phyloP scores from a whole-genome alignment of 2,329 filamentous ascomycete species.

The Curvularia eragrostidis region DNA sequence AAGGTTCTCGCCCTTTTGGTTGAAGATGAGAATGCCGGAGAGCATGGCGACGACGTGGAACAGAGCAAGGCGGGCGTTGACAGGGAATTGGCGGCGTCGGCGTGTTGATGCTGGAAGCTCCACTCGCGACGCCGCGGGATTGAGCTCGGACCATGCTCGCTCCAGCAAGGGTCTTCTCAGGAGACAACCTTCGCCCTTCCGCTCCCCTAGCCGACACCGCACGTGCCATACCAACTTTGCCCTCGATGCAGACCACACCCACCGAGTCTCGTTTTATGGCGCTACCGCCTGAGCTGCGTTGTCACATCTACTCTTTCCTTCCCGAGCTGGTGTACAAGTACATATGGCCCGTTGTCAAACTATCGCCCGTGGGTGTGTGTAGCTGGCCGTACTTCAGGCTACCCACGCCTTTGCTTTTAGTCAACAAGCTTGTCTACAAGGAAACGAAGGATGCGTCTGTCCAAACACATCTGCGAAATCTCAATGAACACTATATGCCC shows the following conservation, averaged over 20 bases:
- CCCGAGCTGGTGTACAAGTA: conserved; percentile 1
- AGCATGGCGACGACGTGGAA: conserved; percentile 67
- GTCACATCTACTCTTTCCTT: neutral
- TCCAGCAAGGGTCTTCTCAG: conserved; percentile 8
- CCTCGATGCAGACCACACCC: neutral
- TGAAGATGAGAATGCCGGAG: conserved; percentile 97
- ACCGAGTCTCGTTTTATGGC: neutral
- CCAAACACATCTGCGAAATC: neutral
- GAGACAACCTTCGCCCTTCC: neutral
- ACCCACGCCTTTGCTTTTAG: neutral
- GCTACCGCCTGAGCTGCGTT: neutral
- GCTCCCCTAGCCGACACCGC: neutral
- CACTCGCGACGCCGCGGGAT: conserved; percentile 21
- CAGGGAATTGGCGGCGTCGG: conserved; percentile 16
- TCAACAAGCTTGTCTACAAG: neutral
- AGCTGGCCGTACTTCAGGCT: neutral
- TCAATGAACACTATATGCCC: neutral
- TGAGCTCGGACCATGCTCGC: conserved; percentile 16
- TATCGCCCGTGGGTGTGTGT: neutral
- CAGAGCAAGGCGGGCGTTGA: conserved; percentile 4
- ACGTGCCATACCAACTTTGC: neutral
- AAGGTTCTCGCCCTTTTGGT: conserved; percentile 99
- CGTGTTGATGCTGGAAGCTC: conserved; percentile 18
- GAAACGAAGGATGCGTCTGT: neutral
- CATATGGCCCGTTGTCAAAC: neutral